Evolutionary conservation across 495 filamentous ascomycete species (phyloP), one percentile per base, ranked within the genome.

Genomic region (Lichina pygmaea): DNA sequence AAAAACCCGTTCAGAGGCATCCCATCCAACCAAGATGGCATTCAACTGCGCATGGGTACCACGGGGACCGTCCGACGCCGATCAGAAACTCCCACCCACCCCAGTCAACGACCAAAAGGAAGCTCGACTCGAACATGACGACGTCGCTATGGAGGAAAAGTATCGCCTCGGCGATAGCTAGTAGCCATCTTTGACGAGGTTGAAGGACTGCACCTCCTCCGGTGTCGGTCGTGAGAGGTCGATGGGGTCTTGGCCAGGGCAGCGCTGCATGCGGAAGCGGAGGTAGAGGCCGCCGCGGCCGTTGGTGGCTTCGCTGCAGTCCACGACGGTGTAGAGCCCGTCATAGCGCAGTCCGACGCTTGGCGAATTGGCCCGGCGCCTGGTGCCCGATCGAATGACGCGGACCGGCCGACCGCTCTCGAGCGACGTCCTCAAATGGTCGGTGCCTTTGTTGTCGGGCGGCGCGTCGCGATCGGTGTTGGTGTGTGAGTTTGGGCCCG

Each of bases 261-360:
- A 46, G 13, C 68, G 50, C 7, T 47, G 37, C 10, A 72, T 56
- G n/a, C 52, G 51, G 51, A 72, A 72, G 33, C 59, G 57, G 30
- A 62, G 56, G 41, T 61, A 66, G 0, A 50, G 48, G 10, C 61
- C 60, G 0, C 49, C 45, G 33, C 16, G 34, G 16, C 5, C 44
- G 43, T 46, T 53, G 45, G 33, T 56, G 57, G 6, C 6, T 34
- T 6, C 39, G 24, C 42, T 7, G 31, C 45, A 36, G 6, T 7
- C 2, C 5, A 47, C 47, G 8, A 73, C 66, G 3, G 47, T 52
- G 45, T 72, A 72, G 4, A 71, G 51, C 0, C 68, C 68, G 46
- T 72, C 69, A 43, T 72, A 72, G 0, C 68, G 52, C 3, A 71
- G 54, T 0, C 69, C 68, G 2, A 57, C 58, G 0, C 12, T 31